A percentile compares a stretch with the other conserved stretches of the same genome.
phyloP scores from a whole-genome alignment of 345 rosid genomes.

The Linum trigynum region DNA sequence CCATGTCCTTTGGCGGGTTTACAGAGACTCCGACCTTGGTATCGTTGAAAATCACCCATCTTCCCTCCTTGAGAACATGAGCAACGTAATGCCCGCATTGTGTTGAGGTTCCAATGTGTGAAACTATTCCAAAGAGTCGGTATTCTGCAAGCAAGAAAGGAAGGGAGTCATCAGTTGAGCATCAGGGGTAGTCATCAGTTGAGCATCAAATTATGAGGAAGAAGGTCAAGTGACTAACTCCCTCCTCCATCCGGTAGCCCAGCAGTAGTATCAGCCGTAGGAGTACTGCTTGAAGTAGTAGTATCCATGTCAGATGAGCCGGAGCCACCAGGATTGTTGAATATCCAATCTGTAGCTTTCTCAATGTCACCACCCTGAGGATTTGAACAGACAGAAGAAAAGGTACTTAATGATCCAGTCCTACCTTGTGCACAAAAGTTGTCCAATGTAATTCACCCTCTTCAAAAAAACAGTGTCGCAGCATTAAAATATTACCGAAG shows the following conservation, averaged over 20 bases:
- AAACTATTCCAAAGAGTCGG: slow-evolving; percentile 77
- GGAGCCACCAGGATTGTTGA: slow-evolving; percentile 73
- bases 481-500: slow-evolving; percentile 38
- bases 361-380: slow-evolving; percentile 83
- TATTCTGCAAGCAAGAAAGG: slow-evolving; percentile 43
- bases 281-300: slow-evolving; percentile 35
- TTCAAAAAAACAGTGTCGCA: background rate
- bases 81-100: slow-evolving; percentile 98
- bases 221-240: slow-evolving; percentile 38
- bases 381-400: background rate
- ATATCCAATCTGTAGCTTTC: slow-evolving; percentile 99
- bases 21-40: slow-evolving; percentile 78
- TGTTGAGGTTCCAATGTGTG: slow-evolving; percentile 92
- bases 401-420: background rate
- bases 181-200: too few species aligned
- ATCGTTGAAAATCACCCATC: slow-evolving; percentile 92
- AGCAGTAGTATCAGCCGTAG: slow-evolving; percentile 23
- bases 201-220: background rate
- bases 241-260: slow-evolving; percentile 86
- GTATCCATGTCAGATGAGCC: slow-evolving; percentile 63
- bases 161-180: too few species aligned
- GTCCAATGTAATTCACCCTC: background rate
- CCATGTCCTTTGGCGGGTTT: slow-evolving; percentile 94
- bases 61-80: slow-evolving; percentile 73
- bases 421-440: background rate